These are phyloP conservation scores for Carex scoparia DNA, from an alignment of 176 grass and related monocot species.

Conservation along the genomic window DNA sequence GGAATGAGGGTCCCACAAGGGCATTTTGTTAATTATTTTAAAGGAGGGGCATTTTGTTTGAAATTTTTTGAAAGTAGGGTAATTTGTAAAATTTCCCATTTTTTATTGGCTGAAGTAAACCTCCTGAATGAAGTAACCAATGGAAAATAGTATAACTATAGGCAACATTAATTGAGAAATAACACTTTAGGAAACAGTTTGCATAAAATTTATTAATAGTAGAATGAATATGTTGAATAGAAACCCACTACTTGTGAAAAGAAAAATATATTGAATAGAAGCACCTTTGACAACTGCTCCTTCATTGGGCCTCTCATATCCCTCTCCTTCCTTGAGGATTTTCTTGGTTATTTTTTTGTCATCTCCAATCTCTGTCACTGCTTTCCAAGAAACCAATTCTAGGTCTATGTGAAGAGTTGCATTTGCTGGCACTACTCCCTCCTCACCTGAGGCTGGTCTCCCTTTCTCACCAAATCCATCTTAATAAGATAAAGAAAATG, in stretches of 20 bases:
- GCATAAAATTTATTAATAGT: background rate
- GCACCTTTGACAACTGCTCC: slow-evolving; percentile 75
- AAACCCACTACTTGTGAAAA: background rate
- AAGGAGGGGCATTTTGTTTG: too few species aligned
- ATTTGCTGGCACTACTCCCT: slow-evolving; percentile 67
- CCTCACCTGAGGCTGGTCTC: slow-evolving; percentile 52
- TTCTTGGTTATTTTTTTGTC: slow-evolving; percentile 97
- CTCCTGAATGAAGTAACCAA: background rate
- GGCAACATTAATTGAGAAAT: background rate
- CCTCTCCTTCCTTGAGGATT: slow-evolving; percentile 82
- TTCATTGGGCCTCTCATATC: slow-evolving; percentile 80
- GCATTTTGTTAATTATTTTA: too few species aligned
- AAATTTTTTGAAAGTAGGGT: too few species aligned
- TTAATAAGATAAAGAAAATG: slow-evolving; percentile 9
- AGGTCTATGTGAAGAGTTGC: slow-evolving; percentile 54
- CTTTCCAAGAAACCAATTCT: slow-evolving; percentile 90
- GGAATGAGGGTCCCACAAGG: too few species aligned
- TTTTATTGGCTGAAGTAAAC: background rate
- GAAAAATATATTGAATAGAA: background rate
- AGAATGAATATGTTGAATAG: background rate
- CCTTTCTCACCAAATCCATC: slow-evolving; percentile 94
- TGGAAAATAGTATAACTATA: background rate
- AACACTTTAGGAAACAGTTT: background rate
- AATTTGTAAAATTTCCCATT: background rate
- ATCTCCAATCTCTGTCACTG: slow-evolving; percentile 89